phyloP scores from a whole-genome alignment of 2,329 filamentous ascomycete genomes.

The Aspergillus terreus region DNA sequence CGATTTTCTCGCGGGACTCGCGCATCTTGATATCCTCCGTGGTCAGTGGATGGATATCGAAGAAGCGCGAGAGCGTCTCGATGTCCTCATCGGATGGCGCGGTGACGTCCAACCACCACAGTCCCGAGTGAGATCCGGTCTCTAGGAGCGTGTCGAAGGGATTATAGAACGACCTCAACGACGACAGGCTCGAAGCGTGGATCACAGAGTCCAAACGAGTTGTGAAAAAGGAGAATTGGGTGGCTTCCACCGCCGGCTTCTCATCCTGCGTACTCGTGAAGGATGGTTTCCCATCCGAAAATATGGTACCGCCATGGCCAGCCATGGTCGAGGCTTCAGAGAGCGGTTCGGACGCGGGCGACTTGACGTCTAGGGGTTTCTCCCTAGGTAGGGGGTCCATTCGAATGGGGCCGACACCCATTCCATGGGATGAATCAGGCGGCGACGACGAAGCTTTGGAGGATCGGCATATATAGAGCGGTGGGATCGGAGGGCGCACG shows the following conservation, averaged over 20 bases:
- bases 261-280: neutral
- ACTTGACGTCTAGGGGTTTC: neutral
- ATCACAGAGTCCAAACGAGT: slow-evolving; percentile 86
- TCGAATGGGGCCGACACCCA: neutral
- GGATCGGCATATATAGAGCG: neutral
- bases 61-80: slow-evolving; percentile 81
- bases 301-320: neutral
- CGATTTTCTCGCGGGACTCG: slow-evolving; percentile 92
- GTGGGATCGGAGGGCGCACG: neutral
- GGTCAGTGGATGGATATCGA: slow-evolving; percentile 89
- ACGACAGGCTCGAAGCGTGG: slow-evolving; percentile 77
- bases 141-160: slow-evolving; percentile 62
- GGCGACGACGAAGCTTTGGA: neutral
- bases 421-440: neutral
- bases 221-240: slow-evolving; percentile 89
- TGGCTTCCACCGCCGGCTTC: slow-evolving; percentile 45
- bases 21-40: slow-evolving; percentile 91
- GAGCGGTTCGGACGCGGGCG: neutral
- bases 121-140: slow-evolving; percentile 59
- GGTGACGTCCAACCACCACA: slow-evolving; percentile 97
- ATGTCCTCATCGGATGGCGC: slow-evolving; percentile 83
- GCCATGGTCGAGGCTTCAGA: neutral
- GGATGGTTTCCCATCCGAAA: slow-evolving; percentile 1
- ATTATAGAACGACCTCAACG: slow-evolving; percentile 77
- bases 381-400: slow-evolving; percentile 1